Evolutionary conservation across 2,329 filamentous ascomycete species (phyloP).

Genomic region (Stagonosporopsis cucurbitacearum): DNA sequence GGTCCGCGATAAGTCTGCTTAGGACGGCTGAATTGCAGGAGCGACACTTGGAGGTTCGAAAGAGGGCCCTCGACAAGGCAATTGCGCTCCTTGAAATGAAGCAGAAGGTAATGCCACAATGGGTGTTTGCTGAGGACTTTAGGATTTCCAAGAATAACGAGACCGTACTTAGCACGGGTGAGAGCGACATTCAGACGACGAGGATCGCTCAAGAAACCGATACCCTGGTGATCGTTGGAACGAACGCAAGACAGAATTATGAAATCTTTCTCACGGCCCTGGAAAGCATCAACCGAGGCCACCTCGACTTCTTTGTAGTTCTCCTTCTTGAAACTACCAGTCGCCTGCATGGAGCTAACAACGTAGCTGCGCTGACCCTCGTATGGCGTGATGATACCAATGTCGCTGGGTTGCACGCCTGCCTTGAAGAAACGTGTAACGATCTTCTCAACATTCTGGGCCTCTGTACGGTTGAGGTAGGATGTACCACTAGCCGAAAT

Average conservation of each 20-base stretch:
- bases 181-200: conserved; percentile 96
- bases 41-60: conserved; percentile 92
- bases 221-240: conserved; percentile 98
- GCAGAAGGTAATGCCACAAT: conserved; percentile 91
- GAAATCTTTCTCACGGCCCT: conserved; percentile 98
- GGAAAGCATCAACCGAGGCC: conserved; percentile 97
- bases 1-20: conserved; percentile 91
- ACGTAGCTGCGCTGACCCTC: conserved; percentile 98
- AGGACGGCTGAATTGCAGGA: conserved; percentile 92
- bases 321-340: conserved; percentile 97
- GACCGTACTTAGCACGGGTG: conserved; percentile 93
- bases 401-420: conserved; percentile 89
- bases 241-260: conserved; percentile 97
- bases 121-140: conserved; percentile 98
- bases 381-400: conserved; percentile 98
- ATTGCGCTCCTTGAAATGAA: conserved; percentile 96
- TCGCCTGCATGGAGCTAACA: conserved; percentile 99
- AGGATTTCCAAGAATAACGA: conserved; percentile 96
- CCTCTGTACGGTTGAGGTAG: conserved; percentile 96
- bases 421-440: conserved; percentile 99
- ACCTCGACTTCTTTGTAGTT: conserved; percentile 99
- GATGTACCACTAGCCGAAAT: conserved; percentile 98
- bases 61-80: conserved; percentile 95
- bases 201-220: conserved; percentile 97
- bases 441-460: conserved; percentile 97